Evolutionary conservation across 1,284 basidiomycete genomes (phyloP).

Genomic region (Lignosus rhinocerotis): DNA sequence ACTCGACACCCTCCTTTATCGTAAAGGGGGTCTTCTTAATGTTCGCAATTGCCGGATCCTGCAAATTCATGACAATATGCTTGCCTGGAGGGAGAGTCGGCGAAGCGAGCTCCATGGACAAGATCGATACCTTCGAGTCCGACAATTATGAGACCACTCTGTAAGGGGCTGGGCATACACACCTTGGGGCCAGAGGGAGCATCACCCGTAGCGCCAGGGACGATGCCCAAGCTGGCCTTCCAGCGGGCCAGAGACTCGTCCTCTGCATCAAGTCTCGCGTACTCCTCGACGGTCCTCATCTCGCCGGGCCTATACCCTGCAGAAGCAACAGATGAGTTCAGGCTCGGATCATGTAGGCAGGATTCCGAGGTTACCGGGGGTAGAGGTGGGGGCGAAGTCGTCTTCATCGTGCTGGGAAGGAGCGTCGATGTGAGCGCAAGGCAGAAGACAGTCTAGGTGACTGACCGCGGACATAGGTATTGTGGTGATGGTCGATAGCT

Average conservation of each 20-base stretch:
- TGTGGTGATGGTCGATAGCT: slow-evolving; percentile 26
- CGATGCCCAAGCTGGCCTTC: slow-evolving; percentile 89
- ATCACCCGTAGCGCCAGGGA: slow-evolving; percentile 44
- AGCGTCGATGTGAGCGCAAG: slow-evolving; percentile 5
- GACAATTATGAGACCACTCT: neutral
- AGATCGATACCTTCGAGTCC: slow-evolving; percentile 56
- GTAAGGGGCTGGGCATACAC: slow-evolving; percentile 7
- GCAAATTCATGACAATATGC: slow-evolving; percentile 58
- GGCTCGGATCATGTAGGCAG: slow-evolving; percentile 1
- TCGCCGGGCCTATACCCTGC: slow-evolving; percentile 74
- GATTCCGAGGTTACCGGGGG: slow-evolving; percentile 53
- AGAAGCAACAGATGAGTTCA: slow-evolving; percentile 10
- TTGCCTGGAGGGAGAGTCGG: slow-evolving; percentile 65
- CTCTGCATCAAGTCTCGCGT: slow-evolving; percentile 75
- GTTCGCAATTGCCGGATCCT: slow-evolving; percentile 47
- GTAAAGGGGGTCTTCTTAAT: slow-evolving; percentile 70
- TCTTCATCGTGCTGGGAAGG: slow-evolving; percentile 54
- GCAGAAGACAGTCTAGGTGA: slow-evolving; percentile 11
- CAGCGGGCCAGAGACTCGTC: slow-evolving; percentile 87
- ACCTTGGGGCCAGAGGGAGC: slow-evolving; percentile 66
- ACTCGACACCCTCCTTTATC: slow-evolving; percentile 86
- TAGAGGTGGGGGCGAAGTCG: slow-evolving; percentile 62
- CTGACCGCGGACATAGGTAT: slow-evolving; percentile 18
- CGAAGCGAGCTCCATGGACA: slow-evolving; percentile 71
- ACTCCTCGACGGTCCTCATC: slow-evolving; percentile 69